Percentiles rank a stretch among this genome's conserved stretches.
These are phyloP conservation scores for Leptographium flavum DNA, from an alignment of 2,329 filamentous ascomycete genomes.

Conservation along the genomic window DNA sequence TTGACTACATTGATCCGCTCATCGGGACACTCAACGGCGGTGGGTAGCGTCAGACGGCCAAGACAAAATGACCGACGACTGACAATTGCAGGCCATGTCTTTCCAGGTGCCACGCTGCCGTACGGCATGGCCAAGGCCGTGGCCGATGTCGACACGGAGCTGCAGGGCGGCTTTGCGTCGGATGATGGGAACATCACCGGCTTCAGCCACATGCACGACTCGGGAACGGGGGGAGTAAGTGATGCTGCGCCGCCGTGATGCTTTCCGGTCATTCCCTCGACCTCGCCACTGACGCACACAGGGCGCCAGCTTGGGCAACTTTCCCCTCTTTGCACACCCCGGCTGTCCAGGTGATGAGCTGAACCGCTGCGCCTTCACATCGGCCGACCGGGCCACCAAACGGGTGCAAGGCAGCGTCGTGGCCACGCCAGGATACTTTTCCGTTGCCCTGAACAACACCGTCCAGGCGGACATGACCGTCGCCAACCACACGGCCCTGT, in stretches of 20 bases:
- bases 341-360: constrained; percentile 22
- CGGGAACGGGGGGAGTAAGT: constrained; percentile 24
- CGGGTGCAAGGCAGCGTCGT: constrained; percentile 26
- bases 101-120: constrained; percentile 38
- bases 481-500: constrained; percentile 46
- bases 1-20: constrained; percentile 27
- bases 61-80: not conserved
- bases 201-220: constrained; percentile 32
- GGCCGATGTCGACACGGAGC: constrained; percentile 33
- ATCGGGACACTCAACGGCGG: constrained; percentile 28
- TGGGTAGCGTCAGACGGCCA: not conserved
- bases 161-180: constrained; percentile 29
- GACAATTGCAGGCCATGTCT: constrained; percentile 34
- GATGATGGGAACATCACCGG: constrained; percentile 34
- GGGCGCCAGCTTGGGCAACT: constrained; percentile 30
- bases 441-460: constrained; percentile 36
- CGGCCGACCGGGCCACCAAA: constrained; percentile 27
- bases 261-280: not conserved
- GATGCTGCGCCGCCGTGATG: not conserved
- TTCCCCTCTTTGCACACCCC: constrained; percentile 29
- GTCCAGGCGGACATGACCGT: constrained; percentile 45
- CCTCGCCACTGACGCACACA: not conserved
- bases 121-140: constrained; percentile 43
- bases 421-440: constrained; percentile 42
- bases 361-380: constrained; percentile 40